Conservation (phyloP, 1,284 basidiomycete species). For the Rhodotorula sp. region DNA sequence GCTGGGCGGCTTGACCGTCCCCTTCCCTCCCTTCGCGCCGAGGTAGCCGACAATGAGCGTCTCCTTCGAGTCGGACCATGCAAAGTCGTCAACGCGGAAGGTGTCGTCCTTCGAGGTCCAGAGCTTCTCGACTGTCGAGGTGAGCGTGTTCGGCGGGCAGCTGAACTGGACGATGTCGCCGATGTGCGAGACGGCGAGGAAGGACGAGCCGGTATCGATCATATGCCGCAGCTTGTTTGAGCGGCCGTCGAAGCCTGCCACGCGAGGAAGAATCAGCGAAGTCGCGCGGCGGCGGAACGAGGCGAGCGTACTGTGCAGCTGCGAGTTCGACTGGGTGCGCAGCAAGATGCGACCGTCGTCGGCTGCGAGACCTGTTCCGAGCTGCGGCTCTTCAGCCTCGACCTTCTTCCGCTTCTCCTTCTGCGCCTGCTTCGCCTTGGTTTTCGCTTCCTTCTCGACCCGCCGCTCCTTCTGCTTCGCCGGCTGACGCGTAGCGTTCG, state of each 20-base stretch:
- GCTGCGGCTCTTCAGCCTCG: not conserved
- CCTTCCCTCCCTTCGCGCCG: conserved; percentile 22
- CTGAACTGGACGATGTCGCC: conserved; percentile 35
- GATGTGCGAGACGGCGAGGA: conserved; percentile 28
- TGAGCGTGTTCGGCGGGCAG: not conserved
- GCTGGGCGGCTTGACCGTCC: conserved; percentile 11
- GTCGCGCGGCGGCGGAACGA: no score
- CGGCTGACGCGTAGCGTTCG: not conserved
- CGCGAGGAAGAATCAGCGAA: no score
- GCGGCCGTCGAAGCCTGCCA: conserved; percentile 27
- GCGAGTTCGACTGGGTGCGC: not conserved
- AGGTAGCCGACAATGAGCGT: conserved; percentile 30
- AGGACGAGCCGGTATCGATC: conserved; percentile 17
- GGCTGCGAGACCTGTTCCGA: conserved; percentile 7
- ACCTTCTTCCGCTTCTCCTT: conserved; percentile 6
- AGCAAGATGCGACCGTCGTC: conserved; percentile 28
- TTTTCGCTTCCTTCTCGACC: conserved; percentile 3
- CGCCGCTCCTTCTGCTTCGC: conserved; percentile 6
- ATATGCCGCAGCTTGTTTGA: conserved; percentile 34
- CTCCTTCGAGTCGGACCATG: conserved; percentile 23
- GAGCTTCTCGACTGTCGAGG: conserved; percentile 14
- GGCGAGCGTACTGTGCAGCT: conserved; percentile 20
- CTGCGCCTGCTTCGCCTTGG: conserved; percentile 4
- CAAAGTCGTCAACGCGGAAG: conserved; percentile 29
- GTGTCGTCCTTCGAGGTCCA: conserved; percentile 12